Evolutionary conservation across 495 filamentous ascomycete species (phyloP), one percentile per base, ranked within the genome.

Genomic region (Sporormia fimetaria): DNA sequence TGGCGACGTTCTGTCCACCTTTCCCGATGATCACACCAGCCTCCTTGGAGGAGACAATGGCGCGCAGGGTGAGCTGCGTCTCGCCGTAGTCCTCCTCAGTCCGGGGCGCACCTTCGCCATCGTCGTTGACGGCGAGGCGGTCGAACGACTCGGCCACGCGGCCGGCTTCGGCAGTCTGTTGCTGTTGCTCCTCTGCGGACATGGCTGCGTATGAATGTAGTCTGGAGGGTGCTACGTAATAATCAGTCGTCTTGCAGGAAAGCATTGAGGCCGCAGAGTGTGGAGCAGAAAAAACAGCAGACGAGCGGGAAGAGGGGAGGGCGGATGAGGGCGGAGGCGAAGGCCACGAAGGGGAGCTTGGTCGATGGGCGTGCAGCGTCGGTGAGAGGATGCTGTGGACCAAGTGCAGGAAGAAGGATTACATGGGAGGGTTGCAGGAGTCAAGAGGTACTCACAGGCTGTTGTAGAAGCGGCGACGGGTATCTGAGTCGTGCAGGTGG

Each of bases 21-120:
- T 96, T 98, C 56, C 90, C 90, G 57, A 98, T 98, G 61, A 98
- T 95, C 41, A 96, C 83, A 51, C 90, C 90, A 38, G 90, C 90
- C 64, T 96, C 90, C 66, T 95, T 95, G 53, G 92, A 92, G 11
- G 88, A 92, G 53, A 98, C 92, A 57, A 98, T 96, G 40, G 90
- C 92, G 55, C 90, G 83, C 29, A 98, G 74, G 39, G 90, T 98
- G 53, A 98, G 69, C 61, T 85, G 80, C 12, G 86, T 72, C 61
- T 84, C 75, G 11, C 84, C 86, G 59, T 96, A 98, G 59, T 98
- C 90, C 52, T 96, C 87, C 47, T 98, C 92, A 24, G 88, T 93
- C 37, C 58, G 54, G 12, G 53, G 65, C 11, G 44, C 51, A 18
- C 37, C 43, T 17, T 54, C 57, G 42, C 50, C 57, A 22, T 58